Base-by-base conservation (phyloP, 768 basidiomycete species). In the Tephrocybe sp. region DNA sequence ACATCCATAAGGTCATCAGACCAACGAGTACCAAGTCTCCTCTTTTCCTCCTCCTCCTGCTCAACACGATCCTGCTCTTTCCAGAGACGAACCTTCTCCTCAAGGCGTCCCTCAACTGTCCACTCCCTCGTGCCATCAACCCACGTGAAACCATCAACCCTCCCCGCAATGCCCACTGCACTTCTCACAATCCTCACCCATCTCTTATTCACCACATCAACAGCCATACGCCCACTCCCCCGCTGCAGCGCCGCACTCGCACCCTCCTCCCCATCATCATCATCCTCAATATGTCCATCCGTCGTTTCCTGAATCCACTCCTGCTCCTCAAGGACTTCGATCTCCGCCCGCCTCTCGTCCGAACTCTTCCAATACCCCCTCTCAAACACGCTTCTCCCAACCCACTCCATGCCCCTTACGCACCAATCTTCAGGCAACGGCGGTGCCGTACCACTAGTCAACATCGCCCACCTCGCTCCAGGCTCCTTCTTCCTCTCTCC, bases 401-500 rank as follows among this genome's bases (percentile, higher is more conserved):
- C 87, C 97, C 97, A 99, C 58, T 94, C 94, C 86, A 95, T 92
- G 1, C 97, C 97, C 26, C 97, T 80, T 57, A 98, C 64, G 60
- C 89, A 90, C 93, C 95, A 98, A 60, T 98, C 97, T 67, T 99
- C 97, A 0, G 89, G 79, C 1, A 98, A 71, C 0, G 91, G 85
- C 0, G 85, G 84, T 18, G 79, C 69, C 53, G 82, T 86, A 12
- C 82, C 82, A 37, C 75, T 82, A 0, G 87, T 88, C 26, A 90
- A 73, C 73, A 94, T 82, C 19, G 71, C 64, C 74, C 84, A 83
- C 30, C 79, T 76, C 37, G 86, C 32, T 21, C 41, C 45, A 2
- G 30, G 9, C 78, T 28, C 68, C 64, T n/a, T 70, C 64, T 26
- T 39, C 21, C 42, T 64, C 39, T 50, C 42, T 15, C 11, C 31